Base-by-base conservation (phyloP, 2,329 filamentous ascomycete genomes). In the Fusarium sp. region DNA sequence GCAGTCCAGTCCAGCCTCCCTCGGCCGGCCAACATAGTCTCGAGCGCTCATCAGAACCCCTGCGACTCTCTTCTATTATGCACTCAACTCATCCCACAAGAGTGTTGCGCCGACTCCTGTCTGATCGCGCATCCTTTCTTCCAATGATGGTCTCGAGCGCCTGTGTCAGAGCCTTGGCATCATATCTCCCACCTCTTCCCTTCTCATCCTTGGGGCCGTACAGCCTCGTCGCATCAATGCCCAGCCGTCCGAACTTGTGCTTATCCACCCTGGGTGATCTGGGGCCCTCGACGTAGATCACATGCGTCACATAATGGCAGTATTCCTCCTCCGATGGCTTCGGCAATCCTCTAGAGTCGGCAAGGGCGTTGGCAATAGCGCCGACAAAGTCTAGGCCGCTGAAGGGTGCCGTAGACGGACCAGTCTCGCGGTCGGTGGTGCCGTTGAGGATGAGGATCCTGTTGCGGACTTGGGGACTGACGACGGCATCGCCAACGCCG, bases 371-470 rank as follows among this genome's bases (percentile, higher is more conserved):
- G 0, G 87, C 87, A 42, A 98, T 89, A 0, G 94, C 91, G 10
- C 83, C 85, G 1, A 97, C 85, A 71, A 98, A 98, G 69, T 96
- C 93, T 0, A 86, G 77, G 0, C 91, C 94, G 0, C 86, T 85
- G 70, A 92, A 93, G 0, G 89, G 87, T 1, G 81, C 61, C 0
- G 71, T 72, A 0, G 80, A 80, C 0, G 93, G 91, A 0, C 93
- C 92, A 0, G 93, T 97, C 78, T 98, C 94, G 9, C 94, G 87
- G 71, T 98, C 94, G 0, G 90, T 79, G 1, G 84, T 90, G 19
- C 91, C 91, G 70, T 98, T 98, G 6, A 97, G 79, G 23, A 97
- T 90, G 8, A 97, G 78, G 15, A 97, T 89, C 73, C 95, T 96
- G 70, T 88, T 84, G 8, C 84, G 78, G 15, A 86, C 70, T 27